Evolutionary conservation across 495 filamentous ascomycete species (phyloP).

Genomic region (Neurospora intermedia): DNA sequence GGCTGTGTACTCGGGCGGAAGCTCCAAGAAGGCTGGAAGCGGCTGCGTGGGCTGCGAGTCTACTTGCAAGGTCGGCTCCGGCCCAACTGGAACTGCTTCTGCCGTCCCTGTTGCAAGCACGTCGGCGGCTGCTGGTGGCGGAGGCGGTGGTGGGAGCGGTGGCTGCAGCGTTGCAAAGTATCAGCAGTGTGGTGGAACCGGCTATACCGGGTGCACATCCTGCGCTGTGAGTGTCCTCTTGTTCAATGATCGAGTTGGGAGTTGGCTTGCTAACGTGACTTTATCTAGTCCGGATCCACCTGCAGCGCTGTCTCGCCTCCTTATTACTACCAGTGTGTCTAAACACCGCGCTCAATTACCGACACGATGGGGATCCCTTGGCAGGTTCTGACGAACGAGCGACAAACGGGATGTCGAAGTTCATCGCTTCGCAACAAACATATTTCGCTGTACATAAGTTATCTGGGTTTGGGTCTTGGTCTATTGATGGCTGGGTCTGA

Average conservation of each 20-base stretch:
- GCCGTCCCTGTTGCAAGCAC: slow-evolving; percentile 6
- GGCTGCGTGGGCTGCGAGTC: slow-evolving; percentile 29
- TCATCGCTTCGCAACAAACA: not conserved
- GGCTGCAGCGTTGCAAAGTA: slow-evolving; percentile 28
- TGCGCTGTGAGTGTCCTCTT: slow-evolving; percentile 24
- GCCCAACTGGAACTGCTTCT: slow-evolving; percentile 13
- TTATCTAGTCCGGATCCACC: slow-evolving; percentile 11
- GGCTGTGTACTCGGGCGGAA: slow-evolving; percentile 30
- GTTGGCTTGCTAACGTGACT: not conserved
- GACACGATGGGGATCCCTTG: not conserved
- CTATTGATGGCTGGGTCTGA: not conserved
- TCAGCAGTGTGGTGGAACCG: slow-evolving; percentile 36
- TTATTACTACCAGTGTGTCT: slow-evolving; percentile 32
- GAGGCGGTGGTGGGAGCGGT: slow-evolving; percentile 10
- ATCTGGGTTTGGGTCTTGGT: not conserved
- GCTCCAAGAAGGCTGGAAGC: slow-evolving; percentile 24
- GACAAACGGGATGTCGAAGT: not conserved
- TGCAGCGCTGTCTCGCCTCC: slow-evolving; percentile 17
- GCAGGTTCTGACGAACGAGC: not conserved
- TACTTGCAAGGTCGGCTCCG: slow-evolving; percentile 27
- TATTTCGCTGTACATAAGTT: not conserved
- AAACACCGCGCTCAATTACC: not conserved
- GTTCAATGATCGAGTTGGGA: not conserved
- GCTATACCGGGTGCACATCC: slow-evolving; percentile 32
- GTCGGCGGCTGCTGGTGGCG: slow-evolving; percentile 9